Evolutionary conservation across 2,329 filamentous ascomycete species (phyloP).

Genomic region (Elsinoe australis): DNA sequence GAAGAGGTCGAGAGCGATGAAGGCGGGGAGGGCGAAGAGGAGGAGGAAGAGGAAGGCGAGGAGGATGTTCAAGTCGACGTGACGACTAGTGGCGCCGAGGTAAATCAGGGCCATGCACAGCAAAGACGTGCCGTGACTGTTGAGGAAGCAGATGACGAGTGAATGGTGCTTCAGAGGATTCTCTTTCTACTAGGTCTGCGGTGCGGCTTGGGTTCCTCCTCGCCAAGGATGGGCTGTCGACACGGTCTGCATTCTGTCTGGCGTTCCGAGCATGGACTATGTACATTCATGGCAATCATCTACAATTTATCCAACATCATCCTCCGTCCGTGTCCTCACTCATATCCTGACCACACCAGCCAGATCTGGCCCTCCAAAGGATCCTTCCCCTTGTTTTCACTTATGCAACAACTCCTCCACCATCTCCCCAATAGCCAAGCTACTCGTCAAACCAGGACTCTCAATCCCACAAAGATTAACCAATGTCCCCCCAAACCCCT

Average conservation of each 20-base stretch:
- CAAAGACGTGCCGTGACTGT: slow-evolving; percentile 26
- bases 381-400: background rate
- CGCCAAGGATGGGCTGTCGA: too few species aligned
- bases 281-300: slow-evolving; percentile 4
- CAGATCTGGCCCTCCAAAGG: too few species aligned
- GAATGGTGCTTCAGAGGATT: too few species aligned
- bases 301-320: background rate
- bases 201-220: too few species aligned
- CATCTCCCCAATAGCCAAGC: slow-evolving; percentile 74
- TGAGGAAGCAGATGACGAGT: slow-evolving; percentile 27
- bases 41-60: slow-evolving; percentile 18
- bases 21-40: slow-evolving; percentile 19
- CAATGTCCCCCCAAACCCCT: slow-evolving; percentile 66
- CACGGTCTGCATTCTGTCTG: slow-evolving; percentile 8
- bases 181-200: too few species aligned
- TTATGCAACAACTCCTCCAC: slow-evolving; percentile 53
- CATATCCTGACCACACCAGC: too few species aligned
- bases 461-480: slow-evolving; percentile 89
- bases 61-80: slow-evolving; percentile 19
- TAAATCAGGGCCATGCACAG: slow-evolving; percentile 20
- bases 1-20: slow-evolving; percentile 18
- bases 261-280: slow-evolving; percentile 5
- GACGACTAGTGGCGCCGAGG: slow-evolving; percentile 24
- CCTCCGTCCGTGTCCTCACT: background rate
- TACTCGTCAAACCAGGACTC: slow-evolving; percentile 83